Percentiles rank a stretch among this genome's conserved stretches.
Conservation (phyloP, 768 basidiomycete species). For the Xerocomellus intermedius region DNA sequence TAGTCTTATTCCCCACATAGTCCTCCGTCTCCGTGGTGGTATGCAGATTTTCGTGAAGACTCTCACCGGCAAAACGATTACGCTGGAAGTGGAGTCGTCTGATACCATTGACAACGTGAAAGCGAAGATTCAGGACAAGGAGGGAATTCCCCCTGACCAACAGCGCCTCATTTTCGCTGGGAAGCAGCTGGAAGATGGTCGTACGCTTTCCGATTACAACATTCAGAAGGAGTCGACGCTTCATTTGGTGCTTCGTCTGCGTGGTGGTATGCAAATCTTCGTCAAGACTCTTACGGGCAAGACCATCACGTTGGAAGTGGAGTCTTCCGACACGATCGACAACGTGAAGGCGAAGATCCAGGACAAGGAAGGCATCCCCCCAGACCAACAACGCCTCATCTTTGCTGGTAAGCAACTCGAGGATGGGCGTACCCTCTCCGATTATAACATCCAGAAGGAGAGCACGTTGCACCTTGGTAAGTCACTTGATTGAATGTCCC, state of each 20-base stretch:
- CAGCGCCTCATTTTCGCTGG: constrained; percentile 92
- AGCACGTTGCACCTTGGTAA: constrained; percentile 60
- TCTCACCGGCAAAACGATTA: constrained; percentile 88
- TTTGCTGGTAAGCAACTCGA: constrained; percentile 80
- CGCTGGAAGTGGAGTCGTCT: constrained; percentile 88
- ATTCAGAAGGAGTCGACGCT: constrained; percentile 83
- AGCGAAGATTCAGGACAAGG: constrained; percentile 80
- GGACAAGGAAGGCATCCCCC: constrained; percentile 79
- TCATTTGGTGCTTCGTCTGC: constrained; percentile 70
- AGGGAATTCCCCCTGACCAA: constrained; percentile 80
- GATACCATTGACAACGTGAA: constrained; percentile 93
- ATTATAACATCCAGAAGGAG: constrained; percentile 79
- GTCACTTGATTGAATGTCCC: neutral
- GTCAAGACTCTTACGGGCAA: constrained; percentile 74
- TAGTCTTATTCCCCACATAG: constrained; percentile 22
- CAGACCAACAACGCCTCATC: constrained; percentile 77
- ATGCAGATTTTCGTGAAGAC: constrained; percentile 94
- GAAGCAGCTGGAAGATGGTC: constrained; percentile 92
- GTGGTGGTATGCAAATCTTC: constrained; percentile 71
- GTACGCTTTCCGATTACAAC: constrained; percentile 80
- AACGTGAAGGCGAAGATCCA: constrained; percentile 78
- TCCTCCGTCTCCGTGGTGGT: constrained; percentile 83
- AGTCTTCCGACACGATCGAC: constrained; percentile 74
- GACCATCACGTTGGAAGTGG: constrained; percentile 76
- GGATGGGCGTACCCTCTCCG: constrained; percentile 74